phyloP scores from a whole-genome alignment of 139 green algal species.

The Micractinium conductrix region DNA sequence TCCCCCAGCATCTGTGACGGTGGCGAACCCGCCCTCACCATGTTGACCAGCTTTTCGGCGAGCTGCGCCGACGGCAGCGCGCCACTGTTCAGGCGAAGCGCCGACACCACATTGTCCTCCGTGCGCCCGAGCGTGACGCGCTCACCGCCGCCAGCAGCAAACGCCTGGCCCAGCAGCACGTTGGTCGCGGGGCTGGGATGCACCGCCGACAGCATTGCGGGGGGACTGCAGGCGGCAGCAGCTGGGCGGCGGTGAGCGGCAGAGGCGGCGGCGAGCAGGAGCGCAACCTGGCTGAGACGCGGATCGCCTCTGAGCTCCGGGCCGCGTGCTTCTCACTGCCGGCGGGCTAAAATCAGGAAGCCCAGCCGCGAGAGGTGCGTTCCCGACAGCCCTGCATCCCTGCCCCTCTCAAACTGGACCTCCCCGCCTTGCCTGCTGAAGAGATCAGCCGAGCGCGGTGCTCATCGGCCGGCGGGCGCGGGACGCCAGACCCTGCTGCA shows the following conservation, averaged over 20 bases:
- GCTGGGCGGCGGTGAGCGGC: neutral
- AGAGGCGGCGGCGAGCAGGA: neutral
- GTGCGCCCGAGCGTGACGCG: constrained; percentile 2
- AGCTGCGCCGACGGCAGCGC: neutral
- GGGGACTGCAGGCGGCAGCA: neutral
- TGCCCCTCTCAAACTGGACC: no score
- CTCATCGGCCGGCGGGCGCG: no score
- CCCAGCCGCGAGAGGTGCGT: no score
- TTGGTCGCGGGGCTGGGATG: neutral
- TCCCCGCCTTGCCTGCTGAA: no score
- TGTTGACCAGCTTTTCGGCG: constrained; percentile 20
- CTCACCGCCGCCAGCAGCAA: neutral
- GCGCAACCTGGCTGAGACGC: no score
- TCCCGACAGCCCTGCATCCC: no score
- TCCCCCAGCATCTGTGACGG: neutral
- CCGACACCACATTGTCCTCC: neutral
- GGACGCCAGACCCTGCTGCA: no score
- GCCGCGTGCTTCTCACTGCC: no score
- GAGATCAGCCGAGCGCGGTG: no score
- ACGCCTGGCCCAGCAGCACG: neutral
- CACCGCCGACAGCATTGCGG: constrained; percentile 11
- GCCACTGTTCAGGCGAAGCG: neutral
- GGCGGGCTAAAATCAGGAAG: no score
- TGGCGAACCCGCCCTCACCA: neutral
- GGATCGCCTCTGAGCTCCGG: no score